Percentiles rank a stretch among this genome's conserved stretches.
phyloP scores from a whole-genome alignment of 768 basidiomycete species.

The Hericium coralloides region DNA sequence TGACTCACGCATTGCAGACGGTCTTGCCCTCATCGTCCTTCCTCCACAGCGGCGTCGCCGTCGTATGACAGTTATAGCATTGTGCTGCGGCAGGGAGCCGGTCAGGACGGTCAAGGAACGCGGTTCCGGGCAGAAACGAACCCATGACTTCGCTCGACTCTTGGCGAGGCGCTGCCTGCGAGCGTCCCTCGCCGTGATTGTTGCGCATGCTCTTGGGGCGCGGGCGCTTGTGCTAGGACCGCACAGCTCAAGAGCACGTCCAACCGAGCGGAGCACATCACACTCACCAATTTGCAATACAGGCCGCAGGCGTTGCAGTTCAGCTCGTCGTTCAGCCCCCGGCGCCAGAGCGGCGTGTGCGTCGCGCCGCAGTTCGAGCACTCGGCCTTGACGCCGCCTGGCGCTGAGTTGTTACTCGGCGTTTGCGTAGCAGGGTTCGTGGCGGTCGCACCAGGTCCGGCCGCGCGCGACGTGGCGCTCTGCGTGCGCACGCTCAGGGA shows the following conservation, averaged over 20 bases:
- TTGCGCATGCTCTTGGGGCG: constrained; percentile 84
- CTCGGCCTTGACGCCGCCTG: constrained; percentile 65
- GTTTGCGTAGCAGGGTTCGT: constrained; percentile 12
- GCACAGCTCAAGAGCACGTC: neutral
- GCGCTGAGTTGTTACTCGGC: constrained; percentile 31
- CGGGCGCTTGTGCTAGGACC: constrained; percentile 69
- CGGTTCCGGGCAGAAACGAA: constrained; percentile 25
- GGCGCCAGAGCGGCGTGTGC: constrained; percentile 80
- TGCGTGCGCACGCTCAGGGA: constrained; percentile 10
- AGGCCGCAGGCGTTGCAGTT: constrained; percentile 87
- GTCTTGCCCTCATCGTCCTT: constrained; percentile 90
- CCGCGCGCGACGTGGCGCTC: constrained; percentile 31
- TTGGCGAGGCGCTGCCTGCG: constrained; percentile 53
- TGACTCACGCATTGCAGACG: constrained; percentile 78
- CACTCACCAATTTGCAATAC: constrained; percentile 74
- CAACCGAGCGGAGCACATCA: neutral
- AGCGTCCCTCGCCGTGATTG: constrained; percentile 62
- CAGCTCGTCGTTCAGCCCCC: constrained; percentile 80
- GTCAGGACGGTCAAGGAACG: constrained; percentile 20
- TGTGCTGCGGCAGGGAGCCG: constrained; percentile 39
- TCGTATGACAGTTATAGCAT: constrained; percentile 88
- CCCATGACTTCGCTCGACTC: constrained; percentile 70
- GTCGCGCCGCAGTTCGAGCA: constrained; percentile 87
- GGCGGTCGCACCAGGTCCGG: constrained; percentile 55
- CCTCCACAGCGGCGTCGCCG: constrained; percentile 82